A percentile compares a stretch with the other conserved stretches of the same genome.
Evolutionary conservation across 805 yeast genomes (phyloP).

Genomic region (Monosporozyma aerobia): DNA sequence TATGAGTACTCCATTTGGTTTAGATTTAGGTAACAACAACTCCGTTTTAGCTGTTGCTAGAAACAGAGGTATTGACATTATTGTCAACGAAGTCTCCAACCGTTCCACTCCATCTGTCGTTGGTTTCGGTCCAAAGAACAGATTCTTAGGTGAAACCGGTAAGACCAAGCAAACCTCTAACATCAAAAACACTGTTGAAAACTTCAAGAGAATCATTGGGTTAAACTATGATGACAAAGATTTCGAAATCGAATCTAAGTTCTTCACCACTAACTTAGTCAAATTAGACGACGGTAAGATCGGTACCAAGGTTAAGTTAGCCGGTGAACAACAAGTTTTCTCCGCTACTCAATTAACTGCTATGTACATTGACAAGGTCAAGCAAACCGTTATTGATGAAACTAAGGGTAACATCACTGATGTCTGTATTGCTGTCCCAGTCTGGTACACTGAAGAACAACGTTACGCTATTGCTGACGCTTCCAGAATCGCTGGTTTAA

Average conservation of each 20-base stretch:
- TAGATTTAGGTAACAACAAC: conserved; percentile 93
- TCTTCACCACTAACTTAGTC: conserved; percentile 61
- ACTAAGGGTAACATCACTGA: conserved; percentile 71
- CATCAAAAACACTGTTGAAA: conserved; percentile 91
- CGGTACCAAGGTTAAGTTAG: conserved; percentile 78
- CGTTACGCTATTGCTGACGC: conserved; percentile 96
- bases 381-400: conserved; percentile 69
- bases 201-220: conserved; percentile 88
- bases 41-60: conserved; percentile 94
- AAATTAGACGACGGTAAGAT: conserved; percentile 64
- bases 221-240: conserved; percentile 68
- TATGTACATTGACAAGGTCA: conserved; percentile 88
- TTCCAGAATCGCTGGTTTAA: conserved; percentile 88
- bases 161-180: conserved; percentile 95
- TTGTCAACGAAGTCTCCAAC: conserved; percentile 97
- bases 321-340: conserved; percentile 70
- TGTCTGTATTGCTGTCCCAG: conserved; percentile 91
- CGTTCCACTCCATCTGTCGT: conserved; percentile 89
- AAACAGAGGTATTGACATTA: conserved; percentile 96
- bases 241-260: conserved; percentile 63
- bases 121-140: conserved; percentile 82
- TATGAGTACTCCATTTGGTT: conserved; percentile 94
- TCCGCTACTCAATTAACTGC: conserved; percentile 87
- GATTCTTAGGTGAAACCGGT: conserved; percentile 92
- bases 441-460: conserved; percentile 94